A percentile compares a stretch with the other conserved stretches of the same genome.
Conservation (phyloP, 176 grass and related monocot genomes). For the Triticum dicoccoides region DNA sequence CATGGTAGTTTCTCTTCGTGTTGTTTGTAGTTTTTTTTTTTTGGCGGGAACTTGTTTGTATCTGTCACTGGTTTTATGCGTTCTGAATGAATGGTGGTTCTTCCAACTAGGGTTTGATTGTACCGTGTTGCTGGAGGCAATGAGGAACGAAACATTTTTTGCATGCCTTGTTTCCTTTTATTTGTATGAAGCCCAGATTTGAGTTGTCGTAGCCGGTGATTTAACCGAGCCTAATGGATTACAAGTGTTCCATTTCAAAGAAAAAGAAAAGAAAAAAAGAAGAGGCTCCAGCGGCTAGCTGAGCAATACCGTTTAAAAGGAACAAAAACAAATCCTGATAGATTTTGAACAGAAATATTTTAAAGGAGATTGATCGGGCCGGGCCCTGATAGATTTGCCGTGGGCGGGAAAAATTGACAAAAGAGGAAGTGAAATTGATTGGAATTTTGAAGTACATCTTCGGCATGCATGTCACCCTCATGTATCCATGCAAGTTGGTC, state of each 20-base stretch:
- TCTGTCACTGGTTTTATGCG: not conserved
- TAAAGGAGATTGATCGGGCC: not conserved
- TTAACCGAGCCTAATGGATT: too few relatives aligned
- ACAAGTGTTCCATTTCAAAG: too few relatives aligned
- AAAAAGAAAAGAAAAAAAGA: too few relatives aligned
- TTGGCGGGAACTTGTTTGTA: not conserved
- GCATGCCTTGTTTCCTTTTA: not conserved
- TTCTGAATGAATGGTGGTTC: constrained; percentile 15
- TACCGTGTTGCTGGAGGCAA: not conserved
- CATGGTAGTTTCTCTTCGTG: not conserved
- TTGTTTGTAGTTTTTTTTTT: not conserved
- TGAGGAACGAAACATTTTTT: not conserved
- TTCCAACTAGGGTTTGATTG: constrained; percentile 9
- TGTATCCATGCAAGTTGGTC: not conserved
- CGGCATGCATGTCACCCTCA: not conserved
- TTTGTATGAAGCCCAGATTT: not conserved
- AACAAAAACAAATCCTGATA: not conserved
- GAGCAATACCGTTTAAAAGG: not conserved
- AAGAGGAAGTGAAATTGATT: not conserved
- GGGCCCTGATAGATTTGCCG: not conserved
- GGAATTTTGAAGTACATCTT: not conserved
- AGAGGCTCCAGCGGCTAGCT: not conserved
- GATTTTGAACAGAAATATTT: too few relatives aligned
- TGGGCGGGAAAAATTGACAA: not conserved
- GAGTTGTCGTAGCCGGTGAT: too few relatives aligned